Evolutionary conservation across 2,329 filamentous ascomycete genomes (phyloP), one percentile per base, ranked within the genome.

Genomic region (Aspergillus thermomutatus): DNA sequence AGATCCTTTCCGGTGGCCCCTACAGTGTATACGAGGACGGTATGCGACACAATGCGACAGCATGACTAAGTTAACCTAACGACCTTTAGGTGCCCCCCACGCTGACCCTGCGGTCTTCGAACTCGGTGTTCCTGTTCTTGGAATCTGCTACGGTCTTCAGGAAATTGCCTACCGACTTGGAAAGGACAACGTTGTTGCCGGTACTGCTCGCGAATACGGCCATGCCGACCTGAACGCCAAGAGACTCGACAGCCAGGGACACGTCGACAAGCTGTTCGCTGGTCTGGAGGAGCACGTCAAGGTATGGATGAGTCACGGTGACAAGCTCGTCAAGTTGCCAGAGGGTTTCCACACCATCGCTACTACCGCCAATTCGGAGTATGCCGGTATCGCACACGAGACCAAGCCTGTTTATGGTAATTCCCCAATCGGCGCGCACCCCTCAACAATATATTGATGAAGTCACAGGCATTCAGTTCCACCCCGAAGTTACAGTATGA

Each of bases 231-330:
- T 96, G 53, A 83, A 81, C 58, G 81, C 89, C 31, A 77, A 85
- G 63, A 77, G 76, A 64, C 80, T 85, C 63, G 72, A 72, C 59
- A 82, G 82, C 61, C 54, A 58, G 26, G 61, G 69, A 23, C 86
- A 91, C 67, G 87, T 90, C 64, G 88, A 96, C 72, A 82, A 83
- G 49, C 85, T 97, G 23, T 97, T 97, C 74, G 81, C 85, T 27
- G 90, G 87, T 17, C 70, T 96, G 10, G 88, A 86, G 57, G 86
- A 90, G 59, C 78, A 84, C 52, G 81, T 90, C 66, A 82, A 89
- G 59, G 85, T 90, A 14, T 93, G 85, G 82, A 97, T 97, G 92
- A 89, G 85, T 64, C 93, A 97, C 72, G 87, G 87, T 57, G 92
- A 97, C 77, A 96, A 96, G 80, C 83, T 97, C 10, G 82, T 82